Evolutionary conservation across 192 early-diverging fungal genomes (phyloP).

Genomic region (Podila epicladia): DNA sequence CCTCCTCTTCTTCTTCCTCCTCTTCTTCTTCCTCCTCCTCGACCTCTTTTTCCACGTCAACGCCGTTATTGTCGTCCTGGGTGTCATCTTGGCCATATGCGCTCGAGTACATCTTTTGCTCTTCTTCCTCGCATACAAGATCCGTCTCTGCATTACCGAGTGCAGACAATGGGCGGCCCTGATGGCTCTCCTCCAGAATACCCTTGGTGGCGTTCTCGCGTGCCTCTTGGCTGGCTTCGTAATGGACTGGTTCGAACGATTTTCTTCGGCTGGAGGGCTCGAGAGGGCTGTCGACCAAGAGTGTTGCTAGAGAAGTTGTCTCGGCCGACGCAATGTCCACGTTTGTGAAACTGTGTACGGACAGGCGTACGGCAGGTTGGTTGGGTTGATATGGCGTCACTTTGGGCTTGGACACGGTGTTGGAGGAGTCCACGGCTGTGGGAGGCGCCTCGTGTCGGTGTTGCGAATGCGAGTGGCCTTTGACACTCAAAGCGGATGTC

Average conservation of each 20-base stretch:
- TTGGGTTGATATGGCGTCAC: constrained; percentile 37
- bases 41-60: neutral
- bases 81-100: neutral
- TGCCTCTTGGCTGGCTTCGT: constrained; percentile 11
- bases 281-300: neutral
- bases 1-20: constrained; percentile 1
- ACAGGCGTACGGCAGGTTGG: constrained; percentile 33
- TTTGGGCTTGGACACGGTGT: constrained; percentile 9
- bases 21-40: neutral
- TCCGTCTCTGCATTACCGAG: neutral
- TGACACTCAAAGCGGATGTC: constrained; percentile 9
- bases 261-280: neutral
- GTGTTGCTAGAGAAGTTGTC: neutral
- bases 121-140: neutral
- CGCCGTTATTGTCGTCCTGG: neutral
- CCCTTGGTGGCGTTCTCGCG: constrained; percentile 18
- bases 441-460: neutral
- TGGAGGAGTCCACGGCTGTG: neutral
- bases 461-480: neutral
- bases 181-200: constrained; percentile 15
- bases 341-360: constrained; percentile 1
- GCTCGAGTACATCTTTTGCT: neutral
- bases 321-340: neutral
- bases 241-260: constrained; percentile 15
- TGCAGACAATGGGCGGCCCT: neutral